phyloP scores from a whole-genome alignment of 2,329 filamentous ascomycete genomes.

The Penicillium sp. region DNA sequence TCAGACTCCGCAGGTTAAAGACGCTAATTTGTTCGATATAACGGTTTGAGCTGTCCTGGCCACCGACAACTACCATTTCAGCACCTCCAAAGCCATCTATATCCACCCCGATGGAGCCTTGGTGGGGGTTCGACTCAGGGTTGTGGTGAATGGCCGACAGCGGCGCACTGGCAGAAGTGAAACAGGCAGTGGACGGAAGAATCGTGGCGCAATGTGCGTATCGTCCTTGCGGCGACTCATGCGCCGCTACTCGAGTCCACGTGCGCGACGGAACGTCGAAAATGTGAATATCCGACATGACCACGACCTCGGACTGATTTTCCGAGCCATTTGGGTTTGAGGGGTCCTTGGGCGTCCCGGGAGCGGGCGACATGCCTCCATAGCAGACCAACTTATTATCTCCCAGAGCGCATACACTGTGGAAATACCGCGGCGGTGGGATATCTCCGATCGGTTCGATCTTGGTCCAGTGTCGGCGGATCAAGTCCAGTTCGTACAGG shows the following conservation, averaged over 20 bases:
- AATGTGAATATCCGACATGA: slow-evolving; percentile 97
- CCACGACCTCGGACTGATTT: slow-evolving; percentile 79
- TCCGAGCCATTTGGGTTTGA: slow-evolving; percentile 50
- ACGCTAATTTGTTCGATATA: slow-evolving; percentile 99
- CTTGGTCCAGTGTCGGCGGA: slow-evolving; percentile 89
- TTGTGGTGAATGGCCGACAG: slow-evolving; percentile 88
- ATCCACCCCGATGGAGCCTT: slow-evolving; percentile 81
- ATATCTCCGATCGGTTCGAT: slow-evolving; percentile 79
- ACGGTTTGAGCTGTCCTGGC: slow-evolving; percentile 95
- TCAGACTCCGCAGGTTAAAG: slow-evolving; percentile 90
- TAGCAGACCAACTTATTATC: slow-evolving; percentile 98
- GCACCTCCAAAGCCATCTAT: slow-evolving; percentile 89
- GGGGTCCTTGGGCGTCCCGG: slow-evolving; percentile 48
- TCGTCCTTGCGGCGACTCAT: slow-evolving; percentile 83
- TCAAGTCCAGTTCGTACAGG: slow-evolving; percentile 88
- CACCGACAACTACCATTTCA: slow-evolving; percentile 95
- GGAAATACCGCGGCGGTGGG: slow-evolving; percentile 90
- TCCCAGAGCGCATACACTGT: slow-evolving; percentile 89
- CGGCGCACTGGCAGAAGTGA: slow-evolving; percentile 79
- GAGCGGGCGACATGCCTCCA: slow-evolving; percentile 89
- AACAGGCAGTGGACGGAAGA: slow-evolving; percentile 80
- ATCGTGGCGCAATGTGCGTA: slow-evolving; percentile 97
- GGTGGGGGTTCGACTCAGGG: slow-evolving; percentile 78
- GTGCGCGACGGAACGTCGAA: slow-evolving; percentile 79
- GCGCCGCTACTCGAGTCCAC: slow-evolving; percentile 81